These are phyloP conservation scores for Penicillium fimorum DNA, from an alignment of 495 filamentous ascomycete genomes.

Conservation along the genomic window DNA sequence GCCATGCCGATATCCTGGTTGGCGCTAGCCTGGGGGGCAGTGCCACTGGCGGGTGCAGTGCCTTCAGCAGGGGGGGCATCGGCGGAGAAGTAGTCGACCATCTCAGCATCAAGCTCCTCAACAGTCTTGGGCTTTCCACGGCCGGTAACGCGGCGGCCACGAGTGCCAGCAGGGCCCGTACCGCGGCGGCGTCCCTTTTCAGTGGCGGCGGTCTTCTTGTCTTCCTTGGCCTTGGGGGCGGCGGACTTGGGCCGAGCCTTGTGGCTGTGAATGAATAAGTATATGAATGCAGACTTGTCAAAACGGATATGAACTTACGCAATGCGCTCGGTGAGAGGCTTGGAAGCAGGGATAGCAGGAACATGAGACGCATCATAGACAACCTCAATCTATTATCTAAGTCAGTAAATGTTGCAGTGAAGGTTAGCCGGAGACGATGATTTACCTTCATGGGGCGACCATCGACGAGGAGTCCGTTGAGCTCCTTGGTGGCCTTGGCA, in stretches of 20 bases:
- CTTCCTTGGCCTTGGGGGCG: constrained; percentile 57
- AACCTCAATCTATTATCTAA: constrained; percentile 70
- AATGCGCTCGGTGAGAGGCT: constrained; percentile 84
- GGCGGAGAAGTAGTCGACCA: constrained; percentile 79
- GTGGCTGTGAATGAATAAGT: constrained; percentile 40
- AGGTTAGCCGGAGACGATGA: background rate
- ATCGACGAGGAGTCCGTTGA: constrained; percentile 88
- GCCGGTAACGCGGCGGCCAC: constrained; percentile 47
- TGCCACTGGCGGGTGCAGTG: constrained; percentile 44
- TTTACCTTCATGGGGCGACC: constrained; percentile 84
- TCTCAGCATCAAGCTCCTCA: constrained; percentile 90
- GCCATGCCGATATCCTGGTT: constrained; percentile 49
- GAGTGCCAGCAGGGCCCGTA: constrained; percentile 29
- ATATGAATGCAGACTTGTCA: background rate
- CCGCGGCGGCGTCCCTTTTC: constrained; percentile 13
- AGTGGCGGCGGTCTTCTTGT: background rate
- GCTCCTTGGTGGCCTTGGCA: constrained; percentile 71
- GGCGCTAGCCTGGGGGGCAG: constrained; percentile 35
- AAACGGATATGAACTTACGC: constrained; percentile 49
- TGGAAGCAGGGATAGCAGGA: constrained; percentile 60
- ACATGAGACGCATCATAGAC: constrained; percentile 75
- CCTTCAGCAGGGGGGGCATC: constrained; percentile 39
- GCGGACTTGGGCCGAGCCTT: constrained; percentile 85
- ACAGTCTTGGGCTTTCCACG: constrained; percentile 76
- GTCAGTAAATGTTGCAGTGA: constrained; percentile 22